Evolutionary conservation across 345 rosid genomes (phyloP), one percentile per base, ranked within the genome.

Genomic region (Pugionium cornutum): DNA sequence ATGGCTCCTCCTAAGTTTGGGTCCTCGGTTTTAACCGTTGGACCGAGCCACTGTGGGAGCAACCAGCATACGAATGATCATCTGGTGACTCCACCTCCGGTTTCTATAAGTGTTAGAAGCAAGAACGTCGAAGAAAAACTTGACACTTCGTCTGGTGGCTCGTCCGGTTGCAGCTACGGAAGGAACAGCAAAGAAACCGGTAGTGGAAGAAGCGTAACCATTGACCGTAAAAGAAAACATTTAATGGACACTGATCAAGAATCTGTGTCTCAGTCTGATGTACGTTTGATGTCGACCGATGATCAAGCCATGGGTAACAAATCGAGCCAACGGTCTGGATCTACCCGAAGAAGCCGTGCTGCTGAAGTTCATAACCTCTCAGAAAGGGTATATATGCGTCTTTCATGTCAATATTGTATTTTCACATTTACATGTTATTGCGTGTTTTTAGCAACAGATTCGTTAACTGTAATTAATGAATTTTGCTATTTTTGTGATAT

Each of bases 331-430:
- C 74, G 74, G 67, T 75, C 82, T 18, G 86, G 89, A 49, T 78
- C 89, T 33, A 53, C 82, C 1, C 80, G 86, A 39, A 74, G 83
- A 72, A 83, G 79, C 33, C 89, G 89, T 53, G 87, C 89, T 35
- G 83, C 92, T 6, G 88, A 84, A 84, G 87, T 86, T 57, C 92
- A 86, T 72, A 86, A 86, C 74, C 87, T 83, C 55, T 86, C 89
- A 0, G 88, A 86, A 70, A 84, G 89, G 77, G 92, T 84, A 79
- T 41, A 18, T n/a, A 58, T 10, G 8, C 10, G n/a, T n/a, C n/a
- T n/a, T n/a, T n/a, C n/a, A n/a, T n/a, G n/a, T n/a, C n/a, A n/a
- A n/a, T n/a, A n/a, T n/a, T n/a, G n/a, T n/a, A n/a, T n/a, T n/a
- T n/a, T n/a, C n/a, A n/a, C n/a, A n/a, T n/a, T n/a, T n/a, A n/a